Evolutionary conservation across 2,329 filamentous ascomycete species (phyloP), one percentile per base, ranked within the genome.

Genomic region (Sphaerulina populicola): DNA sequence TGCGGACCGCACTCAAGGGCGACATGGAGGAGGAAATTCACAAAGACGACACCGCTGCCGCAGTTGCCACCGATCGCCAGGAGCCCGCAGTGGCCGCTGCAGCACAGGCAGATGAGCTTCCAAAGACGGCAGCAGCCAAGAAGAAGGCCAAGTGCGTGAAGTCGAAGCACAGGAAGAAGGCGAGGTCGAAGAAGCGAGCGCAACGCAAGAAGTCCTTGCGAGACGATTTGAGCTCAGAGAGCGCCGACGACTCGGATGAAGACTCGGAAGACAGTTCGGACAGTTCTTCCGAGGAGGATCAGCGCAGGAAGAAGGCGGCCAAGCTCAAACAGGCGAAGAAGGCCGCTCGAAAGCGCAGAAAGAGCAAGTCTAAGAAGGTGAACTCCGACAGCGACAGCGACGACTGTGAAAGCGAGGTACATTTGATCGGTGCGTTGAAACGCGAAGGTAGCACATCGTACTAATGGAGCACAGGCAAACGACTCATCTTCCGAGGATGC

Each of bases 21-120:
- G 43, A 57, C 50, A 62, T 53, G 39, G 64, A 62, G 61, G 62
- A 62, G 48, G 60, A 61, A 12, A 61, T 56, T 18, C 39, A 51
- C 5, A 41, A 58, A 15, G 54, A 60, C 29, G 54, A 61, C 23
- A 40, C 55, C 12, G 47, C 55, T 35, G 55, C 55, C 12, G 47
- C 55, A 30, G 55, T 53, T 14, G 37, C 52, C 15, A 27, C 45
- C n/a, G 55, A 54, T 33, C 39, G 49, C 23, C 46, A 56, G 23
- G 51, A 57, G 31, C 30, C 47, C 29, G 42, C 51, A n/a, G 49
- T 53, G 30, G 52, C 54, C 9, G 35, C 50, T 15, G 4, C 46
- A 21, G 31, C 39, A 21, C 44, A 55, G 9, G 44, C 53, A 37
- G 43, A 49, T 41, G 45, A 60, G 10, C 40, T 43, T 2, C 21